Base-by-base conservation (phyloP, 179 eudicot species). In the Sideroxylon spinosum region DNA sequence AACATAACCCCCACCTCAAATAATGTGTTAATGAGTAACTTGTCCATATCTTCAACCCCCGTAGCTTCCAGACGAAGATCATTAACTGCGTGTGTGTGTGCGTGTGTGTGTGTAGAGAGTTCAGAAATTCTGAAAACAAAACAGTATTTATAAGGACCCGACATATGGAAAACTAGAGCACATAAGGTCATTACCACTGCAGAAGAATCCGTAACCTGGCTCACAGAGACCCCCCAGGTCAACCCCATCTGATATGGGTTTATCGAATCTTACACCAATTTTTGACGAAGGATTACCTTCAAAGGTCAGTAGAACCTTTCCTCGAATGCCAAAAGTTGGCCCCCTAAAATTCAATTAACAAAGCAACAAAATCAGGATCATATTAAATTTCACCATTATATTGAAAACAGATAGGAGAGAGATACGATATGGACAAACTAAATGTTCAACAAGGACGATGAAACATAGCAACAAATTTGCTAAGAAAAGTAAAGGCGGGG, bases 231-330 rank as follows among this genome's bases (percentile, higher is more conserved):
- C 89, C 16, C 97, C 98, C 57, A 94, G 90, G 85, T 94, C 95
- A 80, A 94, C 94, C 65, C 98, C 98, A 67, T 90, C 92, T 32
- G 89, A 85, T 76, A 94, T 76, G 76, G 89, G 80, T 77, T 90
- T 91, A 85, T 94, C 98, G 86, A 93, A 94, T 84, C 89, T 87
- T 22, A 94, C 95, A 77, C 98, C 98, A 88, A 94, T 88, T 81
- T 94, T 94, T 56, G 98, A 88, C 22, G 80, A 80, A 48, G 97
- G 92, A 77, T 94, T 94, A 77, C 90, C 94, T 83, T 91, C 97
- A 75, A 94, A 94, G 69, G 97, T 85, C 80, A 94, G 83, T 73
- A 93, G 76, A 85, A 94, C 97, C 85, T 86, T 93, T 64, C 98
- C 98, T 66, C 97, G 91, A 86, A 80, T 83, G 68, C 98, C 98